Evolutionary conservation across 805 yeast genomes (phyloP).

Genomic region (Suhomyces kilbournensis): DNA sequence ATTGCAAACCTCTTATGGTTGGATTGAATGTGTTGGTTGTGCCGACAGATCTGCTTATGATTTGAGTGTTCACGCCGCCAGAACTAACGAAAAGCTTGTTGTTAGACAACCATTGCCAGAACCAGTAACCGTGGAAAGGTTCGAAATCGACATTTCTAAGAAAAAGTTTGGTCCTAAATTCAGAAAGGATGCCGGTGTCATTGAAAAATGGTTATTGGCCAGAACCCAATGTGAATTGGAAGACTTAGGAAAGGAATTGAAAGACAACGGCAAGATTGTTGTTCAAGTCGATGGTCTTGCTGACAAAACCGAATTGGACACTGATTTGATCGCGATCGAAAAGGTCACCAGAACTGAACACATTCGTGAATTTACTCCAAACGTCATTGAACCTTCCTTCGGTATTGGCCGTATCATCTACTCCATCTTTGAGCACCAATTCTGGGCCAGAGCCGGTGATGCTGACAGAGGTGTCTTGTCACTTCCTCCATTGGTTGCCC

Average conservation of each 20-base stretch:
- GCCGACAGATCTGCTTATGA: slow-evolving; percentile 99
- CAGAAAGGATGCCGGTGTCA: slow-evolving; percentile 94
- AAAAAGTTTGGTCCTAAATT: slow-evolving; percentile 97
- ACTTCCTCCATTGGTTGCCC: slow-evolving; percentile 93
- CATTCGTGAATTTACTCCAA: slow-evolving; percentile 92
- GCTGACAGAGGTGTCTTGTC: slow-evolving; percentile 84
- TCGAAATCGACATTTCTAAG: slow-evolving; percentile 84
- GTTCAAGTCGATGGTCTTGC: slow-evolving; percentile 66
- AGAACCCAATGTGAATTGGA: slow-evolving; percentile 86
- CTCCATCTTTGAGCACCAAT: slow-evolving; percentile 87
- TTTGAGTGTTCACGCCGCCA: slow-evolving; percentile 89
- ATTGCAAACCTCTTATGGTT: slow-evolving; percentile 90
- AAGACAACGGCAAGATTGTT: slow-evolving; percentile 56
- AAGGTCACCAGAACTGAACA: slow-evolving; percentile 82
- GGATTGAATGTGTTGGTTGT: slow-evolving; percentile 99
- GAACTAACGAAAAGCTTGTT: slow-evolving; percentile 90
- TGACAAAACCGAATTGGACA: slow-evolving; percentile 67
- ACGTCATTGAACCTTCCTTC: slow-evolving; percentile 97
- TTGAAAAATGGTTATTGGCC: slow-evolving; percentile 71
- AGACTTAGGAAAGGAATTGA: slow-evolving; percentile 67
- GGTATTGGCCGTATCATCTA: slow-evolving; percentile 98
- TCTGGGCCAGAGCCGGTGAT: slow-evolving; percentile 91
- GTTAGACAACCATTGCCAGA: slow-evolving; percentile 87
- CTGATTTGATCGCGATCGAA: slow-evolving; percentile 68
- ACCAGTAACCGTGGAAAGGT: slow-evolving; percentile 79